Evolutionary conservation across 139 green algal genomes (phyloP), one percentile per base, ranked within the genome.

Genomic region (Pseudopediastrum boryanum): DNA sequence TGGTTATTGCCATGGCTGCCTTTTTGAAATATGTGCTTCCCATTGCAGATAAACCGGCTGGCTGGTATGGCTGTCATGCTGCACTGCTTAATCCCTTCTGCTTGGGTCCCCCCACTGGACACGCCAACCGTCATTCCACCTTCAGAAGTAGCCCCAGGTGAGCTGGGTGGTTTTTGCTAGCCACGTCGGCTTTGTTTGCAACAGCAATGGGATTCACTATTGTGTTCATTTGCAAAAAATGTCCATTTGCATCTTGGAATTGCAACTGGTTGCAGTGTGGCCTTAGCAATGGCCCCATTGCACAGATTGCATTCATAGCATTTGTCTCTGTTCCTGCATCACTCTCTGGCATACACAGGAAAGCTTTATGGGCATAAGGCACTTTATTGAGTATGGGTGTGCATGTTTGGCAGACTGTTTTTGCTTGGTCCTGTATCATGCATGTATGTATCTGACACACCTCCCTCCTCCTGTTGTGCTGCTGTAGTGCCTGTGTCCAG

Each of bases 1-100:
- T 68, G 59, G 2, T 2, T 39, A 35, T 16, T 56, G 46, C 46
- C 16, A 3, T 3, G 36, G 6, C 6, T 66, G 58, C 10, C 4
- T 31, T 35, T 38, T 35, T 66, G 3, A 3, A 16, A 35, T 6
- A 25, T 4, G 64, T 72, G 3, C 39, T 2, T 83, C 33, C 63
- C 50, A 19, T 0, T 50, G 77, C 89, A 95, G 91, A 81, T 96
- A 33, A 98, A 98, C 82, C 86, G 94, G 2, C 76, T 98, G n/a
- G 94, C 94, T 13, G 83, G 86, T 19, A 66, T 97, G 12, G 94
- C 93, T 36, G 87, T 96, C 8, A 80, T 90, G 68, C 81, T 96
- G 65, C 91, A 98, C 79, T 98, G 94, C 84, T 69, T 97, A 44
- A 79, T 97, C 67, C 94, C 94, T 3, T 42, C 73, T 8, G 83